Conservation (phyloP, 2,329 filamentous ascomycete species). For the Fusarium piperis region DNA sequence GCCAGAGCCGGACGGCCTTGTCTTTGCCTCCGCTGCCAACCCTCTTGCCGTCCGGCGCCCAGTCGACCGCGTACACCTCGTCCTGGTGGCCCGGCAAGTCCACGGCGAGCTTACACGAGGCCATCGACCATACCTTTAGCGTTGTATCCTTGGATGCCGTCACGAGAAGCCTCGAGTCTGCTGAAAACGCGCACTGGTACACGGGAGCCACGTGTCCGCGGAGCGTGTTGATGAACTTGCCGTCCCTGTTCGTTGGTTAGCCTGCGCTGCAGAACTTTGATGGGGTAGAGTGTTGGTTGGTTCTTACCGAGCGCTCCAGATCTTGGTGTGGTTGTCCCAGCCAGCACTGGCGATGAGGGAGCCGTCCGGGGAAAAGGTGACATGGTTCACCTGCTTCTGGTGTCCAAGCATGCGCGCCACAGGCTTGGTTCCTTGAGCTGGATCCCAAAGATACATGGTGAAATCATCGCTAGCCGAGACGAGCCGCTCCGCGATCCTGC, state of each 20-base stretch:
- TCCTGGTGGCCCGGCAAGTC: slow-evolving; percentile 92
- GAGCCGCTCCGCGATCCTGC: slow-evolving; percentile 81
- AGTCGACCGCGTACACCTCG: slow-evolving; percentile 94
- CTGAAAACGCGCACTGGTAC: slow-evolving; percentile 91
- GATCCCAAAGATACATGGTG: slow-evolving; percentile 96
- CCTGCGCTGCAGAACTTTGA: background rate
- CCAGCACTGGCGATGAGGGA: slow-evolving; percentile 85
- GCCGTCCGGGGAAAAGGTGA: slow-evolving; percentile 92
- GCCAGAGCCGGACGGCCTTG: slow-evolving; percentile 77
- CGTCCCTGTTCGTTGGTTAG: slow-evolving; percentile 56
- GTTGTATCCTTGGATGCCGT: slow-evolving; percentile 93
- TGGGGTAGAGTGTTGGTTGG: background rate
- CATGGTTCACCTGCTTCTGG: slow-evolving; percentile 96
- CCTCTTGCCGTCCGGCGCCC: slow-evolving; percentile 88
- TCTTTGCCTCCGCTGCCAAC: slow-evolving; percentile 95
- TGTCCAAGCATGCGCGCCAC: slow-evolving; percentile 91
- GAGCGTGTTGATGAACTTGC: slow-evolving; percentile 85
- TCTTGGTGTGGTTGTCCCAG: slow-evolving; percentile 94
- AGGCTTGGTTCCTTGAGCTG: slow-evolving; percentile 79
- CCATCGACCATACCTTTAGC: slow-evolving; percentile 93
- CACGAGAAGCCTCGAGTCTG: slow-evolving; percentile 89
- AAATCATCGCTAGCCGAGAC: slow-evolving; percentile 95
- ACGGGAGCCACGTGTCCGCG: slow-evolving; percentile 90
- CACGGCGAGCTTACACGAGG: slow-evolving; percentile 79
- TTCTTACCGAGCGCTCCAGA: slow-evolving; percentile 81